Evolutionary conservation across 2,329 filamentous ascomycete genomes (phyloP).

Genomic region (Hypoxylon sp.): DNA sequence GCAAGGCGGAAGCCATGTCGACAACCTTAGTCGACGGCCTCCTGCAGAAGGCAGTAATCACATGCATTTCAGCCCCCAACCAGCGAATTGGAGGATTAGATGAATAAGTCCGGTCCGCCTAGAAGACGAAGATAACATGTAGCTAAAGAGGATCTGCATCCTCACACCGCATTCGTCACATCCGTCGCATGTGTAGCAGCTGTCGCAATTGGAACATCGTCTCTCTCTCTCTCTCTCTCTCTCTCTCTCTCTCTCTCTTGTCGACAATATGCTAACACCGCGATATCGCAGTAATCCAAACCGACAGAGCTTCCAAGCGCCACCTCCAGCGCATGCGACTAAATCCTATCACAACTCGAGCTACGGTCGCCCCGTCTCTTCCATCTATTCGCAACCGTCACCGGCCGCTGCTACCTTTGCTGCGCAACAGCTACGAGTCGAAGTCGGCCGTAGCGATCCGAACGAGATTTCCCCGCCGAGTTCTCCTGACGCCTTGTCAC

Average conservation of each 20-base stretch:
- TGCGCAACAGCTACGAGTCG: conserved; percentile 46
- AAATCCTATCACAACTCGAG: conserved; percentile 50
- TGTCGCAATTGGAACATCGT: background rate
- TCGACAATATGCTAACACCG: conserved; percentile 45
- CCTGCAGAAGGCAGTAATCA: conserved; percentile 33
- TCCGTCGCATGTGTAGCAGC: conserved; percentile 1
- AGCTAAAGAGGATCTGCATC: conserved; percentile 33
- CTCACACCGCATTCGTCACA: conserved; percentile 27
- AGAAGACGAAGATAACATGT: conserved; percentile 12
- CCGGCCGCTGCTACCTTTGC: conserved; percentile 54
- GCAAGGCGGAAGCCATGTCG: background rate
- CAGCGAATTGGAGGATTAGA: conserved; percentile 28
- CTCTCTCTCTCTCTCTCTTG: background rate
- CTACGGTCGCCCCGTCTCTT: conserved; percentile 65
- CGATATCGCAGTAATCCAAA: conserved; percentile 47
- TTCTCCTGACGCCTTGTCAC: conserved; percentile 62
- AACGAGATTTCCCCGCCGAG: conserved; percentile 67
- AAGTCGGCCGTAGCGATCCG: conserved; percentile 41
- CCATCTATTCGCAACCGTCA: conserved; percentile 70
- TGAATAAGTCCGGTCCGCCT: conserved; percentile 15
- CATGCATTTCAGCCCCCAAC: conserved; percentile 31
- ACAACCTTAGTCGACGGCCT: conserved; percentile 15
- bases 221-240: background rate
- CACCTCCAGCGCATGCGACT: conserved; percentile 50
- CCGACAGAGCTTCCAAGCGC: conserved; percentile 38